Evolutionary conservation across 1,284 basidiomycete species (phyloP).

Genomic region (Microbotryum silenes-acaulis): DNA sequence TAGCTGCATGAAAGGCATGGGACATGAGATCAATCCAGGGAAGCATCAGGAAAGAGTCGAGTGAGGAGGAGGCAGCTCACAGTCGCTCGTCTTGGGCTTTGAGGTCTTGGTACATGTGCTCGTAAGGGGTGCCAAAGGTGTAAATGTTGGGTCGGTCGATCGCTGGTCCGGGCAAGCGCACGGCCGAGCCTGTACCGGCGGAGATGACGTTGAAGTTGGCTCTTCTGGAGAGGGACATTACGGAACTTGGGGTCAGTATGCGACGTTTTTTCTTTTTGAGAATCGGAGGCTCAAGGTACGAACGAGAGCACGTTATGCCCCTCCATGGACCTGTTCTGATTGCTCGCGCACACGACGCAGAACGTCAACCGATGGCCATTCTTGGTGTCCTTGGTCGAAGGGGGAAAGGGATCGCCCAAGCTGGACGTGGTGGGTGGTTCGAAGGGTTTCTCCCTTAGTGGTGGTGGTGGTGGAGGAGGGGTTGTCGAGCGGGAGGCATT

Average conservation of each 20-base stretch:
- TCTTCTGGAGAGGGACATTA: slow-evolving; percentile 43
- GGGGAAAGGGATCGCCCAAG: no score
- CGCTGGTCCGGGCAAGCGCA: slow-evolving; percentile 88
- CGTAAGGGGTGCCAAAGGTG: slow-evolving; percentile 96
- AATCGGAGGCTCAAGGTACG: slow-evolving; percentile 40
- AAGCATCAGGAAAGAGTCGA: not conserved
- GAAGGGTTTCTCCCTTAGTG: no score
- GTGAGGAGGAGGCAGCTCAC: slow-evolving; percentile 47
- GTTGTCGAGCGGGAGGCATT: no score
- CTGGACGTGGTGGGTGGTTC: no score
- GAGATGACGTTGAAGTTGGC: slow-evolving; percentile 87
- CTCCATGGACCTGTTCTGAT: slow-evolving; percentile 99
- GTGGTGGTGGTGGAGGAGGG: no score
- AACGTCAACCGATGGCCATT: slow-evolving; percentile 51
- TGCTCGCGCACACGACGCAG: slow-evolving; percentile 96
- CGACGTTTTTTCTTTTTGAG: no score
- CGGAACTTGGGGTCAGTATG: no score
- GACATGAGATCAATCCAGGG: not conserved
- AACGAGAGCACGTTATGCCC: slow-evolving; percentile 85
- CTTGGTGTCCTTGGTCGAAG: no score
- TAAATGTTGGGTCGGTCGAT: slow-evolving; percentile 98
- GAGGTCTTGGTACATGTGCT: slow-evolving; percentile 91
- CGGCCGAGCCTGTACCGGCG: slow-evolving; percentile 92
- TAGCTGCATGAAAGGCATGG: slow-evolving; percentile 51
- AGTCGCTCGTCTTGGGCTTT: slow-evolving; percentile 72